A percentile compares a stretch with the other conserved stretches of the same genome.
Evolutionary conservation across 2,329 filamentous ascomycete genomes (phyloP).

Genomic region (Huntiella omanensis): DNA sequence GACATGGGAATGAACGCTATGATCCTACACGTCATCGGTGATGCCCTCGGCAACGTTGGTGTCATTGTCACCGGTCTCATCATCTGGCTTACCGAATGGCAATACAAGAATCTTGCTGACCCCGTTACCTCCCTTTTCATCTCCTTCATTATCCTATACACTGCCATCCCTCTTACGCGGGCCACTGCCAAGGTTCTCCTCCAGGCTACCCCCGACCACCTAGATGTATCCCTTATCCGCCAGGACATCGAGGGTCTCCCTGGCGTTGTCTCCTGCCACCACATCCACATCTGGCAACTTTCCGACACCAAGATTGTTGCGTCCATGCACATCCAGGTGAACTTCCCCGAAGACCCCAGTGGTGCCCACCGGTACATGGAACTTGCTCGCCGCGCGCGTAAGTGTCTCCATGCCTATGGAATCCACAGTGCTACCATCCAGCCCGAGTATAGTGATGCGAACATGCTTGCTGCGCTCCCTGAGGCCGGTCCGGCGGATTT

Average conservation of each 20-base stretch:
- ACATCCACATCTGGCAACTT: slow-evolving; percentile 94
- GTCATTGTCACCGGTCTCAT: slow-evolving; percentile 67
- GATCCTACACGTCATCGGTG: slow-evolving; percentile 58
- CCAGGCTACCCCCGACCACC: slow-evolving; percentile 78
- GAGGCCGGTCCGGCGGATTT: slow-evolving; percentile 18
- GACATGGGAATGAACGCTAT: slow-evolving; percentile 94
- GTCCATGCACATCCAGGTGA: slow-evolving; percentile 80
- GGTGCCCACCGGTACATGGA: slow-evolving; percentile 74
- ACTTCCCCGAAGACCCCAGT: slow-evolving; percentile 71
- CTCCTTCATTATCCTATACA: slow-evolving; percentile 57
- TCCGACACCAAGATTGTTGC: slow-evolving; percentile 89
- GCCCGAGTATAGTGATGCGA: slow-evolving; percentile 58
- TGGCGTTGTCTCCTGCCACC: slow-evolving; percentile 79
- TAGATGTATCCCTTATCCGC: slow-evolving; percentile 57
- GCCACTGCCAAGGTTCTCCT: slow-evolving; percentile 76
- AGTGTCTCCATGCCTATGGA: slow-evolving; percentile 83
- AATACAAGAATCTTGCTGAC: slow-evolving; percentile 73
- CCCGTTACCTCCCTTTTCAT: slow-evolving; percentile 87
- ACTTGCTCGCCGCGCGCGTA: slow-evolving; percentile 61
- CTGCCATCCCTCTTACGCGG: slow-evolving; percentile 59
- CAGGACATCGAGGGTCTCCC: slow-evolving; percentile 75
- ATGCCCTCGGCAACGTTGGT: slow-evolving; percentile 71
- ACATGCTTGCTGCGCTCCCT: slow-evolving; percentile 23
- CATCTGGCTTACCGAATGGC: slow-evolving; percentile 78
- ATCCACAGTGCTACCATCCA: slow-evolving; percentile 97